Evolutionary conservation across 2,329 filamentous ascomycete species (phyloP), one percentile per base, ranked within the genome.

Genomic region (Aspergillus pseudoviridinutans): DNA sequence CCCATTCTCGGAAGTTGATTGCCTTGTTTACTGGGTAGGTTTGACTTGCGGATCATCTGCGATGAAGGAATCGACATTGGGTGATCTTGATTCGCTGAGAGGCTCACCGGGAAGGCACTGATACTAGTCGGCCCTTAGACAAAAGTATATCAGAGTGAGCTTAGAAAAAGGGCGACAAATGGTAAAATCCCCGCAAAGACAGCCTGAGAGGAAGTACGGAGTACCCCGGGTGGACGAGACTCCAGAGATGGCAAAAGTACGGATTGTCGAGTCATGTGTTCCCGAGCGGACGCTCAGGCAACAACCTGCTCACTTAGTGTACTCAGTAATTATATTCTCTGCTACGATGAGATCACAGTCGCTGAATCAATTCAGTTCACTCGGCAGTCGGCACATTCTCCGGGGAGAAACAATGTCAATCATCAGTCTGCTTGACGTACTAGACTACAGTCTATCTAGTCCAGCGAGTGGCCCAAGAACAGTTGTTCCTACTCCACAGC

Each of bases 311-410:
- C 32, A 3, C 17, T 17, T 17, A 32, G 12, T 32, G 4, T 12
- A 35, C 32, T 35, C 12, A 14, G 14, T 6, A 32, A 14, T 5
- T 32, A 7, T 35, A 35, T 35, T 38, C 32, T 17, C 32, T 38
- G 29, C 32, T 38, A 7, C 14, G 6, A 38, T 38, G 32, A 38
- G 14, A 38, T 38, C 32, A 38, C 32, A 17, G 17, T n/a, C 46
- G 25, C 29, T 50, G 41, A 27, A 17, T 5, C 49, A 22, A 41
- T 49, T 27, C 50, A 44, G 20, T 51, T 27, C 41, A 44, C 38
- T 38, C 44, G 29, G 50, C 51, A 35, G 50, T 56, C 60, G 60
- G 60, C 60, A 61, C 58, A 49, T 51, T 57, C 56, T 60, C 60
- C 60, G 60, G 51, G 32, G 32, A 38, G 32, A 38, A 38, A 38